A percentile compares a stretch with the other conserved stretches of the same genome.
phyloP scores from a whole-genome alignment of 495 filamentous ascomycete genomes.

The Sphaerosporella brunnea region DNA sequence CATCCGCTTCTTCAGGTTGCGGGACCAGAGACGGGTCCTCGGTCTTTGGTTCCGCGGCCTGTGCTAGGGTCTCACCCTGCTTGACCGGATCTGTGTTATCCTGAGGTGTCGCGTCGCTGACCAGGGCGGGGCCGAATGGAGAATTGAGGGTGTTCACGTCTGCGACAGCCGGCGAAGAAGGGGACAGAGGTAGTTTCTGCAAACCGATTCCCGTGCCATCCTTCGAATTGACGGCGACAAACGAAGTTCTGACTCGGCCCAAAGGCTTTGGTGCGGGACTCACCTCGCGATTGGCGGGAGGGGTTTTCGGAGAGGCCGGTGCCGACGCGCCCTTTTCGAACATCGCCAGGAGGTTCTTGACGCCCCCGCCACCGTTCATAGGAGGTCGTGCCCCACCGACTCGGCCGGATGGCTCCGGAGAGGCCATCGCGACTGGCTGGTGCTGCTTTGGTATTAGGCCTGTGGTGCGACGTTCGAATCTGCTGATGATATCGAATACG shows the following conservation, averaged over 20 bases:
- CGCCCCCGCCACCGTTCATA: constrained; percentile 12
- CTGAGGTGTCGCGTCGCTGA: constrained; percentile 7
- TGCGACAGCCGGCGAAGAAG: constrained; percentile 7
- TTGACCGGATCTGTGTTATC: constrained; percentile 1
- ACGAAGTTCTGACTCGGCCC: constrained; percentile 19
- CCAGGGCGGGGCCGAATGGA: constrained; percentile 4
- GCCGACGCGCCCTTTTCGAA: constrained; percentile 21
- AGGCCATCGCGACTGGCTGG: constrained; percentile 2
- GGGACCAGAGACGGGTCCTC: not conserved
- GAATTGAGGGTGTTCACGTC: not conserved
- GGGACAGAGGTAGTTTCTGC: constrained; percentile 15
- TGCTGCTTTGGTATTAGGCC: not conserved
- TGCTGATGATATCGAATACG: constrained; percentile 1
- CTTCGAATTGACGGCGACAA: constrained; percentile 21
- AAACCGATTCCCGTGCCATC: constrained; percentile 14
- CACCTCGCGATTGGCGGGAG: constrained; percentile 13
- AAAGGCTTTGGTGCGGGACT: constrained; percentile 19
- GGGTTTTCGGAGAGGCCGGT: constrained; percentile 8
- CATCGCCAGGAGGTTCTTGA: constrained; percentile 24
- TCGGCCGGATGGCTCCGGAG: constrained; percentile 4
- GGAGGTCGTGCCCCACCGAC: not conserved
- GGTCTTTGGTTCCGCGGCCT: not conserved
- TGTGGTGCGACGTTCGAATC: not conserved
- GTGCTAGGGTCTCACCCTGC: not conserved
- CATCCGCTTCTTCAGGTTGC: not conserved